phyloP scores from a whole-genome alignment of 305 asterid genomes.

The Striga hermonthica region DNA sequence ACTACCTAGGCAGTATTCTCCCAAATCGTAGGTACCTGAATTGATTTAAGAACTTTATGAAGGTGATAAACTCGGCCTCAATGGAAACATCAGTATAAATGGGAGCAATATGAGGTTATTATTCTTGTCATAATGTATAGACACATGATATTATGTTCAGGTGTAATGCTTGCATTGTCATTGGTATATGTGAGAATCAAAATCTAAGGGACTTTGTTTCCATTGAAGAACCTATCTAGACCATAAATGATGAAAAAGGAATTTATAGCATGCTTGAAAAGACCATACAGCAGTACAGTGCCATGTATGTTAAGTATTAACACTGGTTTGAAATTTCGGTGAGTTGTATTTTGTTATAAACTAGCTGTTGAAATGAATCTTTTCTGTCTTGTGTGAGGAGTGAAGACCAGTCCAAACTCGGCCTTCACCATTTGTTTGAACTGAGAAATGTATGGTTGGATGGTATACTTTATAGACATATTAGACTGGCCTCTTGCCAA shows the following conservation, averaged over 20 bases:
- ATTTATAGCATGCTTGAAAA: slow-evolving; percentile 12
- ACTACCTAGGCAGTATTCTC: neutral
- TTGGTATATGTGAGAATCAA: neutral
- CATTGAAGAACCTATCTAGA: neutral
- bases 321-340: neutral
- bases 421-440: neutral
- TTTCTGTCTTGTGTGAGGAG: slow-evolving; percentile 9
- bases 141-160: slow-evolving; percentile 1
- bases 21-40: neutral
- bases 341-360: neutral
- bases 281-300: slow-evolving; percentile 3
- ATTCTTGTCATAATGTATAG: slow-evolving; percentile 9
- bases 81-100: neutral
- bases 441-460: neutral
- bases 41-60: slow-evolving; percentile 4
- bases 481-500: slow-evolving; percentile 1
- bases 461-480: neutral
- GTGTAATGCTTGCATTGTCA: neutral
- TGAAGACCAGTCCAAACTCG: neutral
- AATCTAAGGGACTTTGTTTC: slow-evolving; percentile 2
- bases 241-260: slow-evolving; percentile 10
- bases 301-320: neutral
- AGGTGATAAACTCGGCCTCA: neutral
- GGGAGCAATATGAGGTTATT: slow-evolving; percentile 6
- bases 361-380: neutral